Conservation (phyloP, 441 rosid species). For the Biscutella laevigata region DNA sequence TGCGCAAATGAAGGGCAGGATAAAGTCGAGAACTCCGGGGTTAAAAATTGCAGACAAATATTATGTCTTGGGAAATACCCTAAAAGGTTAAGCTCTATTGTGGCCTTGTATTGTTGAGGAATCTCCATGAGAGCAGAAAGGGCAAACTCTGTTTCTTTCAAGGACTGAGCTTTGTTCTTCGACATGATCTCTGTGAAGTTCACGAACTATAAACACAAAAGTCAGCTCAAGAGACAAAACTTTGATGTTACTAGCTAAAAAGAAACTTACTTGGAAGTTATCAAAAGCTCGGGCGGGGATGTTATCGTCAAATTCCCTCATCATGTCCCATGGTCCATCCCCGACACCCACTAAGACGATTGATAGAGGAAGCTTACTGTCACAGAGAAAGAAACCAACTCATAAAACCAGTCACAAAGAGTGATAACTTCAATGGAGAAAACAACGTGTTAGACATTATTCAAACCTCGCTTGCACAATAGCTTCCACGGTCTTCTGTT, state of each 20-base stretch:
- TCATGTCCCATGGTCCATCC: slow-evolving; percentile 84
- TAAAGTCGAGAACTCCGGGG: not conserved
- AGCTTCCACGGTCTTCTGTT: slow-evolving; percentile 62
- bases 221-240: not conserved
- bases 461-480: slow-evolving; percentile 61
- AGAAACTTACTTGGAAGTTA: slow-evolving; percentile 53
- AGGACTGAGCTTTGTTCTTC: slow-evolving; percentile 35
- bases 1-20: slow-evolving; percentile 20
- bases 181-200: slow-evolving; percentile 68
- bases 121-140: slow-evolving; percentile 70
- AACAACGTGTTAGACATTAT: not conserved
- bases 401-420: slow-evolving; percentile 7
- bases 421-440: not conserved
- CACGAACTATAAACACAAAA: slow-evolving; percentile 47
- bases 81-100: slow-evolving; percentile 50
- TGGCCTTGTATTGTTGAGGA: slow-evolving; percentile 69
- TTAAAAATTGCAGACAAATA: not conserved
- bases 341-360: slow-evolving; percentile 72
- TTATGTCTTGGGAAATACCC: slow-evolving; percentile 34
- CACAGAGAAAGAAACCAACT: slow-evolving; percentile 9
- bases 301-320: slow-evolving; percentile 69
- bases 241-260: not conserved
- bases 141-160: slow-evolving; percentile 65
- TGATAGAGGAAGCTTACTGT: slow-evolving; percentile 63
- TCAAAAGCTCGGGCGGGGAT: slow-evolving; percentile 69